Percentiles rank a stretch among this genome's conserved stretches.
Conservation (phyloP, 2,329 filamentous ascomycete species). For the Coniella vitis region DNA sequence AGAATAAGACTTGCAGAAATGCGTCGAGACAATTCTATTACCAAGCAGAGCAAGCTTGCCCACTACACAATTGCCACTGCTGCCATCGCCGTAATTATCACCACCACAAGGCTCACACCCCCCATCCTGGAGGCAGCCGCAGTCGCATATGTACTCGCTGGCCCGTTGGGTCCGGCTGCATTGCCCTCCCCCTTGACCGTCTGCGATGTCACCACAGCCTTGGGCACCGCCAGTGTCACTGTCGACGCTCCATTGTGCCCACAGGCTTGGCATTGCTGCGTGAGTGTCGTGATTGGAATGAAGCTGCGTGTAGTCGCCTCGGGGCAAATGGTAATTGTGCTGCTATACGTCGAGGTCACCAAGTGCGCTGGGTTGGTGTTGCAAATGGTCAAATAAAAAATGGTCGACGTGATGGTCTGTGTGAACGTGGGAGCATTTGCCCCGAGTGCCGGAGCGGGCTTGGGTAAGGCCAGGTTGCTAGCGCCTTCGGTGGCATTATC, state of each 20-base stretch:
- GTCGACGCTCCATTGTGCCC: conserved; percentile 25
- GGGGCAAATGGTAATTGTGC: conserved; percentile 24
- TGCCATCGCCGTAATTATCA: neutral
- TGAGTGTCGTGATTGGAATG: conserved; percentile 24
- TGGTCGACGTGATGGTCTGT: conserved; percentile 20
- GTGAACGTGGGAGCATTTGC: neutral
- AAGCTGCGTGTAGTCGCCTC: conserved; percentile 5
- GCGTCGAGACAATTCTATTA: neutral
- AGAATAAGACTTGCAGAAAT: neutral
- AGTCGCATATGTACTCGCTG: neutral
- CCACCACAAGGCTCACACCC: neutral
- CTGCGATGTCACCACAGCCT: conserved; percentile 13
- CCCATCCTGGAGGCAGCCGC: neutral
- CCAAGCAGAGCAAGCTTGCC: neutral
- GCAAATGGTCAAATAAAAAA: conserved; percentile 29
- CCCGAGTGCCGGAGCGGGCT: conserved; percentile 26
- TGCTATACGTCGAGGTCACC: conserved; percentile 26
- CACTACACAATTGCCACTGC: neutral
- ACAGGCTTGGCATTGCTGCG: conserved; percentile 26
- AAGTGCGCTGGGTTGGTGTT: conserved; percentile 28
- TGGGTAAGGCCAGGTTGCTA: conserved; percentile 26
- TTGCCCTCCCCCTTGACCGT: neutral
- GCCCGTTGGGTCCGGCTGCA: neutral
- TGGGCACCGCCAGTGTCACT: conserved; percentile 28
- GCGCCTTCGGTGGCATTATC: too few relatives aligned